A percentile compares a stretch with the other conserved stretches of the same genome.
phyloP scores from a whole-genome alignment of 306 rosid species.

The Quillaja saponaria region DNA sequence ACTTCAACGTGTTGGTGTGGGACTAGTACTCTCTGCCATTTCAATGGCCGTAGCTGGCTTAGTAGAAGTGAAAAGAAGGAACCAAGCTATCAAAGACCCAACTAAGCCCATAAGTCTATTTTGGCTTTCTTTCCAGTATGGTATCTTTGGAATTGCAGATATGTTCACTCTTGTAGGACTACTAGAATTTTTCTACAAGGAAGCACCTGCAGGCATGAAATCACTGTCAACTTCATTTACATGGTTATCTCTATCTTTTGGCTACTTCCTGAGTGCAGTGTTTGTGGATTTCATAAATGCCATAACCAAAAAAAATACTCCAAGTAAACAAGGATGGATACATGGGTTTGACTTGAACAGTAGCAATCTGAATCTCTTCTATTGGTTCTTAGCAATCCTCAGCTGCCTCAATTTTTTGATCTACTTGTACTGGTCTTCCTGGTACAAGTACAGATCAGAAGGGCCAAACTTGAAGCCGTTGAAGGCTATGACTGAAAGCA shows the following conservation, averaged over 20 bases:
- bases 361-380: slow-evolving; percentile 62
- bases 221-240: slow-evolving; percentile 78
- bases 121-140: slow-evolving; percentile 80
- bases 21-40: slow-evolving; percentile 60
- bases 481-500: slow-evolving; percentile 19
- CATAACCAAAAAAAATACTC: slow-evolving; percentile 51
- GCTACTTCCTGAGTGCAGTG: slow-evolving; percentile 64
- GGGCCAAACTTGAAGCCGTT: slow-evolving; percentile 24
- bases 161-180: slow-evolving; percentile 87
- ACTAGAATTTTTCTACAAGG: slow-evolving; percentile 74
- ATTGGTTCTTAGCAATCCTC: slow-evolving; percentile 76
- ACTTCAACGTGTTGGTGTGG: slow-evolving; percentile 82
- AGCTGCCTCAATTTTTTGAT: slow-evolving; percentile 65
- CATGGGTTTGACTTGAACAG: slow-evolving; percentile 55
- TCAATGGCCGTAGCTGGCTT: slow-evolving; percentile 76
- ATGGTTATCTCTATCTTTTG: slow-evolving; percentile 63
- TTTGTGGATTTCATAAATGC: slow-evolving; percentile 61
- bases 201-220: slow-evolving; percentile 73
- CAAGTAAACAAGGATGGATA: slow-evolving; percentile 66
- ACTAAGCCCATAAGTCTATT: slow-evolving; percentile 52
- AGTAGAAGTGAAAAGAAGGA: slow-evolving; percentile 63
- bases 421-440: slow-evolving; percentile 64
- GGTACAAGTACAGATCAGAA: slow-evolving; percentile 74
- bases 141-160: slow-evolving; percentile 79
- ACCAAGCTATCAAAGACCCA: slow-evolving; percentile 46